A percentile compares a stretch with the other conserved stretches of the same genome.
Conservation (phyloP, 2,329 filamentous ascomycete species). For the Rhynchosporium secalis region DNA sequence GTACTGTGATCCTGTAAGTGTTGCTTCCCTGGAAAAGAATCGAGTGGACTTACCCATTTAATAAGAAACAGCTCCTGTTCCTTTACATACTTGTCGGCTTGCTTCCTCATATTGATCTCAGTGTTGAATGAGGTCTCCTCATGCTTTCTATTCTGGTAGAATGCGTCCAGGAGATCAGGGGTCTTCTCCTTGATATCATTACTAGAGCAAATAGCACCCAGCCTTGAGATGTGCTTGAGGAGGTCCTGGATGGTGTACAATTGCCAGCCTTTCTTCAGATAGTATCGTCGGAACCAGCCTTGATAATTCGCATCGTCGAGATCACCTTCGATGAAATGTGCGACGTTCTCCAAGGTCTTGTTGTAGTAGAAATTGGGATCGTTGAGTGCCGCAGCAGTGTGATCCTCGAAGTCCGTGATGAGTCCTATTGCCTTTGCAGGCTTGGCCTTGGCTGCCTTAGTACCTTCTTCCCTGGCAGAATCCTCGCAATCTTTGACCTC, state of each 20-base stretch:
- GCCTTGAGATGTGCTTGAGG: constrained; percentile 75
- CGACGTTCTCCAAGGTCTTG: constrained; percentile 80
- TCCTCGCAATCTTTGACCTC: constrained; percentile 80
- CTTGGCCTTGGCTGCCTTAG: constrained; percentile 71
- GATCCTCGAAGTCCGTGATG: constrained; percentile 80
- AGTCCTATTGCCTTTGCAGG: constrained; percentile 83
- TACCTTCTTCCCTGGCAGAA: constrained; percentile 71
- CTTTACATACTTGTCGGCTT: constrained; percentile 89
- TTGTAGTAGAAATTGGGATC: constrained; percentile 73
- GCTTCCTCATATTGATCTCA: constrained; percentile 87
- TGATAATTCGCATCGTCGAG: constrained; percentile 83
- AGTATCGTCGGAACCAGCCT: constrained; percentile 88
- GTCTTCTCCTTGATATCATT: constrained; percentile 91
- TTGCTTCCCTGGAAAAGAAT: not conserved
- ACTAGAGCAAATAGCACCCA: constrained; percentile 80
- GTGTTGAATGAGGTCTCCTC: constrained; percentile 86
- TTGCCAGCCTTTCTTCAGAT: constrained; percentile 87
- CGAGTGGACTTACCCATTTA: constrained; percentile 70
- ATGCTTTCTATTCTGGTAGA: constrained; percentile 76
- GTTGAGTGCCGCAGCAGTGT: constrained; percentile 55
- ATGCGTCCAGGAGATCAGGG: constrained; percentile 83
- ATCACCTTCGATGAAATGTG: constrained; percentile 81
- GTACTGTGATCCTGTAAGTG: constrained; percentile 46
- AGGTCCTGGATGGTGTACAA: constrained; percentile 92
- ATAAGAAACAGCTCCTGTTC: constrained; percentile 91